phyloP scores from a whole-genome alignment of 2,329 filamentous ascomycete genomes.

The Metarhizium brunneum region DNA sequence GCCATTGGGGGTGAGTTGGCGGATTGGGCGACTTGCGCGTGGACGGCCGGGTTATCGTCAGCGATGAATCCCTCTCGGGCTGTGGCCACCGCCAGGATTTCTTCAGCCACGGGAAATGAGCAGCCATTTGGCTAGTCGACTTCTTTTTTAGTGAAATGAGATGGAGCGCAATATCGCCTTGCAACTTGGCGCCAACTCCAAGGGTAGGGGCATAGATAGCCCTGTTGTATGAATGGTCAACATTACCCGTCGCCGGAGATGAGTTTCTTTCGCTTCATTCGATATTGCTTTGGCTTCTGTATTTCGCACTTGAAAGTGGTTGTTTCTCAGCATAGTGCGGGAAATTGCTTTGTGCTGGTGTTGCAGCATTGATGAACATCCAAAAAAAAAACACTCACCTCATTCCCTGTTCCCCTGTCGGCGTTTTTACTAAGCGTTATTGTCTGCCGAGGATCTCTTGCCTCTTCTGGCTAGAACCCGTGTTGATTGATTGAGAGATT shows the following conservation, averaged over 20 bases:
- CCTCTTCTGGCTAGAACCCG: conserved; percentile 6
- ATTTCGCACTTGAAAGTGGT: too few relatives aligned
- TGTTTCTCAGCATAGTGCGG: too few relatives aligned
- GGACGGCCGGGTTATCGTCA: not conserved
- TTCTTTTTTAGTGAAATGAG: conserved; percentile 1
- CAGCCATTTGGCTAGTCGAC: not conserved
- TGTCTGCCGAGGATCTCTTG: conserved; percentile 5
- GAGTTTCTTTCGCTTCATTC: too few relatives aligned
- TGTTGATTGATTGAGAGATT: conserved; percentile 16
- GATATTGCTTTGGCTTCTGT: too few relatives aligned
- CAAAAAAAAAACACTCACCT: not conserved
- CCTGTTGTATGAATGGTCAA: not conserved
- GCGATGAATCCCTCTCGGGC: not conserved
- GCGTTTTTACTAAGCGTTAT: not conserved
- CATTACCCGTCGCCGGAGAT: not conserved
- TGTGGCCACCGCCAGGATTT: not conserved
- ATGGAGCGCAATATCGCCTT: not conserved
- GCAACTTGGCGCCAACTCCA: not conserved
- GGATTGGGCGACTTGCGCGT: too few relatives aligned
- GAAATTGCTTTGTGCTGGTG: too few relatives aligned
- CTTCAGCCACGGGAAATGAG: conserved; percentile 1
- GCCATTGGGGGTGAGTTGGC: too few relatives aligned
- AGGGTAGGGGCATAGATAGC: not conserved
- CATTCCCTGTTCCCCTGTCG: not conserved
- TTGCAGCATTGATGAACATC: too few relatives aligned